Evolutionary conservation across 805 yeast genomes (phyloP).

Genomic region (Lipomyces mesembrius): DNA sequence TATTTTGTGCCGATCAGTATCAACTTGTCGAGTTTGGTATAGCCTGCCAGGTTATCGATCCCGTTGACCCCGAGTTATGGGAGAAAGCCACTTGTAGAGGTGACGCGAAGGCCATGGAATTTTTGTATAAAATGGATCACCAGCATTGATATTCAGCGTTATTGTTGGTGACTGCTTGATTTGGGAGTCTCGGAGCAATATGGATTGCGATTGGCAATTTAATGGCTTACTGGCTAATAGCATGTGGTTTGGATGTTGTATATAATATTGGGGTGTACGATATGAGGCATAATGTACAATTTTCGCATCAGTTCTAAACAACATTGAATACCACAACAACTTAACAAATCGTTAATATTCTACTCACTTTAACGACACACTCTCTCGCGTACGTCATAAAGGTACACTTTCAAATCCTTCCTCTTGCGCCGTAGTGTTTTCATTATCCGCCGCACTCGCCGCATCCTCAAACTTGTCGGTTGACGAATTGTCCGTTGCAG

Average conservation of each 20-base stretch:
- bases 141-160: background rate
- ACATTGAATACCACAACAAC: background rate
- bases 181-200: background rate
- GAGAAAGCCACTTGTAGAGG: slow-evolving; percentile 27
- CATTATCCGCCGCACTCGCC: slow-evolving; percentile 14
- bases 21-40: slow-evolving; percentile 19
- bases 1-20: slow-evolving; percentile 21
- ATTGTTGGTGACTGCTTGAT: background rate
- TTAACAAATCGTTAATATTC: background rate
- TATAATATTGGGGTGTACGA: background rate
- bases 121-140: slow-evolving; percentile 16
- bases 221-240: background rate
- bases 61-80: slow-evolving; percentile 23
- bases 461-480: slow-evolving; percentile 27
- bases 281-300: background rate
- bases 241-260: background rate
- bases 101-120: slow-evolving; percentile 22
- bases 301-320: background rate
- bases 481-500: slow-evolving; percentile 10
- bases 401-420: slow-evolving; percentile 25
- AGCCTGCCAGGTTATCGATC: slow-evolving; percentile 5
- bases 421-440: background rate
- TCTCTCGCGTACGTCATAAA: background rate
- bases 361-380: slow-evolving; percentile 8
- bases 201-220: background rate